Evolutionary conservation across 2,329 filamentous ascomycete species (phyloP), one percentile per base, ranked within the genome.

Genomic region (Aschersonia sp.): DNA sequence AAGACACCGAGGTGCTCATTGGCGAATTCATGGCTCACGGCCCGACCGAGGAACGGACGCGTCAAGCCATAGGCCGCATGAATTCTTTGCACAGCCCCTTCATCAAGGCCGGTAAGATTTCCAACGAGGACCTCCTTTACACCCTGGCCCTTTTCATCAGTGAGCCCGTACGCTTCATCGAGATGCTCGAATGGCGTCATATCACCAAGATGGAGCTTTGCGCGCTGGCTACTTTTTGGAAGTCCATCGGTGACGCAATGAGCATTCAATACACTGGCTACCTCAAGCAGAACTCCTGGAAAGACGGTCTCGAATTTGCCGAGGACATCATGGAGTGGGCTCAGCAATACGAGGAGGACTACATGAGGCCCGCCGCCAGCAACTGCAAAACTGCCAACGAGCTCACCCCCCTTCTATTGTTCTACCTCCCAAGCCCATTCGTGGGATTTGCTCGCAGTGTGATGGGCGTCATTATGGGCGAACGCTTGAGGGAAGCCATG

Each of bases 211-310:
- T 88, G 62, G 85, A 89, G 61, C 60, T 68, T 8, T 84, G 81
- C 51, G 83, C 82, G 0, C 62, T 82, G 32, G 79, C 76, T 12
- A 79, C 76, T 0, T 78, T 84, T 56, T 88, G 83, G 83, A 85
- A 84, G 61, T 70, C 71, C 46, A 64, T 86, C 12, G 84, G 83
- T 11, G 79, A 87, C 29, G 37, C 43, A 12, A 49, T 49, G 47
- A 41, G n/a, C 32, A 46, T 49, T 76, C 47, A 69, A 37, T 49
- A 46, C 44, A 37, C 43, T 6, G 47, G 47, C 7, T 35, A 40
- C 5, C 44, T 48, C 43, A 45, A 42, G 39, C 47, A 35, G 14
- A 37, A 48, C n/a, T 37, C 47, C 14, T 49, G 47, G 47, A 35
- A 35, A 9, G 44, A 49, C 10, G 47, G 43, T 6, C 14, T 49